phyloP scores from a whole-genome alignment of 257 asterid species.

The Solanum piurae region DNA sequence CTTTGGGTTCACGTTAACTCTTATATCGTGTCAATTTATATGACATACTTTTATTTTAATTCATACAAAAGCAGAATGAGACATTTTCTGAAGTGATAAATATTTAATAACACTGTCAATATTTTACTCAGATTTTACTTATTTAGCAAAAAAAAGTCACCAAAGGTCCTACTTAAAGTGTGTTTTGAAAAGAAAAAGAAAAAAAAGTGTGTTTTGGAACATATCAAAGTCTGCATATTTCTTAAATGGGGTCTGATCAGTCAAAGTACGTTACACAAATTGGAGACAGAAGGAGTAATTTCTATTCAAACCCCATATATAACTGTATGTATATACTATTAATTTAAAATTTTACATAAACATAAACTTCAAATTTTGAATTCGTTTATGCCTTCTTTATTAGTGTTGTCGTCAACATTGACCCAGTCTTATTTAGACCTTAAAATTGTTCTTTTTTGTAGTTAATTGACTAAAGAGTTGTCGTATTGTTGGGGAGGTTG shows the following conservation, averaged over 20 bases:
- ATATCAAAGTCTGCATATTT: too few species aligned
- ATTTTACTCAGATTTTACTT: too few species aligned
- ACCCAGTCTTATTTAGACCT: not conserved
- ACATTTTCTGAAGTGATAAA: too few species aligned
- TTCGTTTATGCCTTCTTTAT: not conserved
- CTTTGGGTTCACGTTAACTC: not conserved
- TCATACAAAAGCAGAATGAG: too few species aligned
- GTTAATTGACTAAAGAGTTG: not conserved
- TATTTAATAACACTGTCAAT: too few species aligned
- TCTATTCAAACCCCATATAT: not conserved
- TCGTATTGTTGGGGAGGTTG: not conserved
- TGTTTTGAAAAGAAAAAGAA: too few species aligned
- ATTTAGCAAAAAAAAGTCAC: not conserved
- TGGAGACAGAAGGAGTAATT: not conserved
- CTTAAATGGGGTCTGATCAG: too few species aligned
- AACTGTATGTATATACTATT: not conserved
- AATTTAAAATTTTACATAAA: not conserved
- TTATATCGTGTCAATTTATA: too few species aligned
- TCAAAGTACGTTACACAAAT: too few species aligned
- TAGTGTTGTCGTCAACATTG: not conserved
- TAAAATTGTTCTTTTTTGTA: not conserved
- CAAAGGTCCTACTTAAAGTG: not conserved
- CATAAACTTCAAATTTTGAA: not conserved
- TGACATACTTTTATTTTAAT: too few species aligned
- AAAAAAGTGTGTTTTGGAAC: not conserved